Percentiles rank a stretch among this genome's conserved stretches.
Conservation (phyloP, 2,329 filamentous ascomycete genomes). For the Beauveria australis region DNA sequence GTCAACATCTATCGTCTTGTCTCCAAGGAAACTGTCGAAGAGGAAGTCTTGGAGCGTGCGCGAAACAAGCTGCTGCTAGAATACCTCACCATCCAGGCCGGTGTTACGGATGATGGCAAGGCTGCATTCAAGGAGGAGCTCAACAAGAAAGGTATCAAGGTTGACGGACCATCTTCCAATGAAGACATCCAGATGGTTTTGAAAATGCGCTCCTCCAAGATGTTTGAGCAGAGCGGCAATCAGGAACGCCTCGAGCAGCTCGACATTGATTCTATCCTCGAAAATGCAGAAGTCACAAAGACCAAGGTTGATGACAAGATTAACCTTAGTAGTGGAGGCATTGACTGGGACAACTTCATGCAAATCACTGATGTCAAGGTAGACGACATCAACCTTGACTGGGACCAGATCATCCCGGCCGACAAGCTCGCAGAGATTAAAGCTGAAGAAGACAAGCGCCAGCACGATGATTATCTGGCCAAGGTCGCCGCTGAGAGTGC, state of each 20-base stretch:
- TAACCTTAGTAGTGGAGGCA: constrained; percentile 78
- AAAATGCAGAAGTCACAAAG: constrained; percentile 94
- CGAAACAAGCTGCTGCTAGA: constrained; percentile 96
- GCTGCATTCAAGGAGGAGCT: constrained; percentile 68
- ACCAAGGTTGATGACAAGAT: constrained; percentile 93
- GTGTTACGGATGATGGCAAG: constrained; percentile 91
- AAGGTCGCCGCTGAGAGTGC: constrained; percentile 78
- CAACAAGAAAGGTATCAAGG: constrained; percentile 65
- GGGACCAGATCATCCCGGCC: constrained; percentile 97
- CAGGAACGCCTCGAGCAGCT: constrained; percentile 94
- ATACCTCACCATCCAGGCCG: constrained; percentile 93
- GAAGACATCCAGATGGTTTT: constrained; percentile 95
- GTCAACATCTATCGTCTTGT: constrained; percentile 95
- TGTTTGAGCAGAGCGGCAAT: constrained; percentile 97
- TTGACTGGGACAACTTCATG: constrained; percentile 85
- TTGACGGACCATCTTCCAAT: constrained; percentile 76
- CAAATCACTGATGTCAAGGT: constrained; percentile 98
- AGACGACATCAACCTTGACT: constrained; percentile 69
- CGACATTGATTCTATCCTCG: constrained; percentile 93
- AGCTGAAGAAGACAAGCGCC: constrained; percentile 75
- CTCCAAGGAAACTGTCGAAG: constrained; percentile 96
- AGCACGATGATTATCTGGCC: constrained; percentile 74
- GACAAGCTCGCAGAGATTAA: constrained; percentile 87
- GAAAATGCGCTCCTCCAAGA: constrained; percentile 96
- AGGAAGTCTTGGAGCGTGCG: constrained; percentile 91